A percentile compares a stretch with the other conserved stretches of the same genome.
These are phyloP conservation scores for Pisolithus orientalis DNA, from an alignment of 768 basidiomycete genomes.

Conservation along the genomic window DNA sequence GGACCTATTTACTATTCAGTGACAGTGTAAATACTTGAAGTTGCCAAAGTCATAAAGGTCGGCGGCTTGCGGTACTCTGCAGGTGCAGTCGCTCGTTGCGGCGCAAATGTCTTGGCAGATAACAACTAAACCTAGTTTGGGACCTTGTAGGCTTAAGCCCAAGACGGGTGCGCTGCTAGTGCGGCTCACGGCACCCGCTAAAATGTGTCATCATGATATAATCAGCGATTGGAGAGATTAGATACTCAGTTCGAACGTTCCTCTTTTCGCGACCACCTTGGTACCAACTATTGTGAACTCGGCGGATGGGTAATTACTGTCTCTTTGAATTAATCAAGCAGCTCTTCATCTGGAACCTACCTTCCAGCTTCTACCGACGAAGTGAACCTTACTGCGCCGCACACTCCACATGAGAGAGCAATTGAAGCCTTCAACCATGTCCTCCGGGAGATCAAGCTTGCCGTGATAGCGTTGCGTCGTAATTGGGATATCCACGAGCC, in stretches of 20 bases:
- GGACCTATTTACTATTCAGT: no score
- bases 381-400: slow-evolving; percentile 51
- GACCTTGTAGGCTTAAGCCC: no score
- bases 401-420: slow-evolving; percentile 53
- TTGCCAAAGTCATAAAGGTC: no score
- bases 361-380: slow-evolving; percentile 51
- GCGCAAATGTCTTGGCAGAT: no score
- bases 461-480: slow-evolving; percentile 58
- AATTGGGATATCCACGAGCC: slow-evolving; percentile 62
- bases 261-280: background rate
- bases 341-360: slow-evolving; percentile 7
- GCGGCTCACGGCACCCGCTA: no score
- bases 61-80: background rate
- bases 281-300: background rate
- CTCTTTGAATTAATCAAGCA: background rate
- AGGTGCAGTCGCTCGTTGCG: background rate
- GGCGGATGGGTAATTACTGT: slow-evolving; percentile 21
- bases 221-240: background rate
- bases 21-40: no score
- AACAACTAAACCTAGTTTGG: no score
- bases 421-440: slow-evolving; percentile 59
- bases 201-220: no score
- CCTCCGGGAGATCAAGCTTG: slow-evolving; percentile 51
- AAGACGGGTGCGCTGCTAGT: no score
- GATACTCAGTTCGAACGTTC: background rate